Conservation (phyloP, 1,284 basidiomycete genomes). For the Microstroma glucosiphilum region DNA sequence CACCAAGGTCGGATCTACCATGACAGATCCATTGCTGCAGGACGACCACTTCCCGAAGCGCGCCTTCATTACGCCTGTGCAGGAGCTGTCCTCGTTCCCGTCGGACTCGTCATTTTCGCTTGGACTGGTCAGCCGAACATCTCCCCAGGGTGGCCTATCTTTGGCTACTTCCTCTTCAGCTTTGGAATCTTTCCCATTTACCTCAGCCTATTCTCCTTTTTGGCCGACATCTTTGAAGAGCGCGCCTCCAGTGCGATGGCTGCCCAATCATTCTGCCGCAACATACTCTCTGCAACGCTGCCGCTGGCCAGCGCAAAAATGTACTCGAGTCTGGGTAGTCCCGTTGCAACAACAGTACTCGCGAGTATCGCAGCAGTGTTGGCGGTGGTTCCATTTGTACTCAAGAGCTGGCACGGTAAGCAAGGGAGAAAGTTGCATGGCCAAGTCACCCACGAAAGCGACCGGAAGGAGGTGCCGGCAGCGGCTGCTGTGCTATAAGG, state of each 20-base stretch:
- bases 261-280: constrained; percentile 12
- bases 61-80: neutral
- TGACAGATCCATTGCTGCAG: neutral
- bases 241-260: constrained; percentile 12
- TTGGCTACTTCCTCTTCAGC: constrained; percentile 11
- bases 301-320: neutral
- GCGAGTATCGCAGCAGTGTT: constrained; percentile 9
- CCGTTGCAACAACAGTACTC: constrained; percentile 7
- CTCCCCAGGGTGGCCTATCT: constrained; percentile 2
- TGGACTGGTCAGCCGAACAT: constrained; percentile 7
- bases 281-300: constrained; percentile 5
- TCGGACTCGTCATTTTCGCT: neutral
- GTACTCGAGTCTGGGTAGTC: constrained; percentile 7
- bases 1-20: neutral
- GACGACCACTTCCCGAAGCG: neutral
- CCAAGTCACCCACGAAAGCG: too few species aligned
- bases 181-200: constrained; percentile 13
- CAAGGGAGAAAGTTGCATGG: too few species aligned
- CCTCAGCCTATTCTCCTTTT: constrained; percentile 8
- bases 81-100: neutral
- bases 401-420: neutral
- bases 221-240: constrained; percentile 11
- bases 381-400: constrained; percentile 13
- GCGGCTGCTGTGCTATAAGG: too few species aligned
- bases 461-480: too few species aligned